Base-by-base conservation (phyloP, 495 filamentous ascomycete species). In the Ascobolus immersus region DNA sequence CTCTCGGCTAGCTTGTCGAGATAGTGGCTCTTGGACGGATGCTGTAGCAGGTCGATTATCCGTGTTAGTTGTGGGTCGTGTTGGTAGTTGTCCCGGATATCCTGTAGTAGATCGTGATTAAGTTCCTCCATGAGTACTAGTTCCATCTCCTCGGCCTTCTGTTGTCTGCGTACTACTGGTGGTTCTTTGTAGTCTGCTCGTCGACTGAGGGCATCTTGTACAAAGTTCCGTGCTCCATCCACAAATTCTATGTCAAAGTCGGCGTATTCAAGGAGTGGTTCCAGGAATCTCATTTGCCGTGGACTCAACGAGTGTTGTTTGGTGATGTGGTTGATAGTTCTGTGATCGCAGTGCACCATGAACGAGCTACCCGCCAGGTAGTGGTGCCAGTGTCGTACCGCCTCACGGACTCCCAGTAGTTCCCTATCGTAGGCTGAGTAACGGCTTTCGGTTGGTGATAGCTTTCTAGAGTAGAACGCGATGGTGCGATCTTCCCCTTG, bases 131-230 rank as follows among this genome's bases (percentile, higher is more conserved):
- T n/a, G n/a, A n/a, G n/a, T n/a, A n/a, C n/a, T n/a, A n/a, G n/a
- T n/a, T n/a, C n/a, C n/a, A n/a, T n/a, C n/a, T n/a, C n/a, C n/a
- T n/a, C n/a, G n/a, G n/a, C n/a, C n/a, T n/a, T n/a, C 17, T 2
- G 33, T 33, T 8, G 34, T 15, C 3, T 36, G 17, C 0, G 0
- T 15, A 30, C 29, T 2, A 21, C 14, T 36, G 28, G 28, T 11
- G 12, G 5, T 14, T 35, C 33, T 24, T 35, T 26, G 22, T 36
- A 36, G 12, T 36, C 34, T 2, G 25, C 23, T 4, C 34, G 4
- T 22, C 25, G 4, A 17, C 23, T 13, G 1, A 36, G 25, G 1
- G 22, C 9, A 36, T 36, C 34, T 31, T 18, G 23, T 1, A 36
- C 18, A 2, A 5, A 13, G 7, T 36, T 30, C 24, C 9, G 12